Percentiles rank a stretch among this genome's conserved stretches.
Evolutionary conservation across 768 basidiomycete species (phyloP).

Genomic region (Clavulina sp.): DNA sequence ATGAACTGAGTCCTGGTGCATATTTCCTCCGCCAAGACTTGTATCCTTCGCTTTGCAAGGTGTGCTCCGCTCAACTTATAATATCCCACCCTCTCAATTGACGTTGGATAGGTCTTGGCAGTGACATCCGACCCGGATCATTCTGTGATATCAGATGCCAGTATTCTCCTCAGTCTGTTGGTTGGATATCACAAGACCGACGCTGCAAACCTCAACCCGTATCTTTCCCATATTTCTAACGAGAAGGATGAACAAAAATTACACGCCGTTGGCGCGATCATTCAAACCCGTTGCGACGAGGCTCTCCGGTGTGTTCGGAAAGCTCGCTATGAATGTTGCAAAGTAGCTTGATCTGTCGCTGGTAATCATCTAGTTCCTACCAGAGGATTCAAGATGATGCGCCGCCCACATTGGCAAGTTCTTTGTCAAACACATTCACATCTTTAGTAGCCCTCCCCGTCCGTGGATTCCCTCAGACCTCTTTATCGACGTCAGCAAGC

Average conservation of each 20-base stretch:
- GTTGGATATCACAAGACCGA: constrained; percentile 60
- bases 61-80: constrained; percentile 14
- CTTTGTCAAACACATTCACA: no score
- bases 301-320: constrained; percentile 29
- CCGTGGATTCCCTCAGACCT: constrained; percentile 18
- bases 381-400: constrained; percentile 37
- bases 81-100: neutral
- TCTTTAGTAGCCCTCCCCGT: no score
- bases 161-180: constrained; percentile 40
- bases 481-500: neutral
- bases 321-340: neutral
- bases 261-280: constrained; percentile 39
- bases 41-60: constrained; percentile 35
- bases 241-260: constrained; percentile 33
- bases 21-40: constrained; percentile 49
- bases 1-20: constrained; percentile 50
- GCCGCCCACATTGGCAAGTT: constrained; percentile 31
- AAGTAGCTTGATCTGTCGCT: no score
- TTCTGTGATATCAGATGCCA: constrained; percentile 40
- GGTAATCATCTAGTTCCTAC: constrained; percentile 32
- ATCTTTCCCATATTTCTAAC: constrained; percentile 34
- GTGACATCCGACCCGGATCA: constrained; percentile 20
- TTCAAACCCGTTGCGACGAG: constrained; percentile 32
- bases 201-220: constrained; percentile 50
- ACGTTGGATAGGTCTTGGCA: neutral